These are phyloP conservation scores for Bidens hawaiensis DNA, from an alignment of 140 eudicot species.

Conservation along the genomic window DNA sequence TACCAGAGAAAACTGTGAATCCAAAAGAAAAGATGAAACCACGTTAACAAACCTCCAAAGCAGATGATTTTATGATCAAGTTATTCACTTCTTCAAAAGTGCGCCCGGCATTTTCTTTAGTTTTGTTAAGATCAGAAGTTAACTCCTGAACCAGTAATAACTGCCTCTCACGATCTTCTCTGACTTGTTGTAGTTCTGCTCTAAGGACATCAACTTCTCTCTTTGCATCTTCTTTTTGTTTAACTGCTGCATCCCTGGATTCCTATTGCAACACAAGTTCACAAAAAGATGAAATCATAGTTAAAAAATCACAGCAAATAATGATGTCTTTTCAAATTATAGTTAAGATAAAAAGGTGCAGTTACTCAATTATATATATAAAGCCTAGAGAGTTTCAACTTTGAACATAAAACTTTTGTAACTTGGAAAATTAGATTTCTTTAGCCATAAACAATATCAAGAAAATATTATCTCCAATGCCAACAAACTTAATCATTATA, in stretches of 20 bases:
- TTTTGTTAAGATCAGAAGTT: conserved; percentile 33
- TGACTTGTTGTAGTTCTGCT: conserved; percentile 61
- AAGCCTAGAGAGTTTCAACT: background rate
- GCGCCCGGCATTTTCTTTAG: conserved; percentile 50
- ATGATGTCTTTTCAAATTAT: background rate
- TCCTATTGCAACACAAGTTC: conserved; percentile 35
- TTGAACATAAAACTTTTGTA: background rate
- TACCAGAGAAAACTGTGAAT: background rate
- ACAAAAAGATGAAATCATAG: background rate
- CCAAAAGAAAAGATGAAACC: conserved; percentile 12
- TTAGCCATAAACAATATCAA: background rate
- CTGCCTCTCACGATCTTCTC: conserved; percentile 78
- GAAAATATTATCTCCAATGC: background rate
- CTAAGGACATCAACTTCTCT: conserved; percentile 60
- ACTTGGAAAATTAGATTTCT: background rate
- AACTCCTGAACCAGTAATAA: conserved; percentile 45
- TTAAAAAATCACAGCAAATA: background rate
- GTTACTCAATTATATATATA: background rate
- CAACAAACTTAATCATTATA: background rate
- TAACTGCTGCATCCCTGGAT: conserved; percentile 54
- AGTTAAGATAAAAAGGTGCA: background rate
- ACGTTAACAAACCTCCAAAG: conserved; percentile 86
- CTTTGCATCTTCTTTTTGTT: conserved; percentile 59
- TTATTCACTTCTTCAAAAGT: conserved; percentile 37
- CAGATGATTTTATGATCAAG: conserved; percentile 39